A percentile compares a stretch with the other conserved stretches of the same genome.
Evolutionary conservation across 345 rosid genomes (phyloP).

Genomic region (Dovyalis caffra): DNA sequence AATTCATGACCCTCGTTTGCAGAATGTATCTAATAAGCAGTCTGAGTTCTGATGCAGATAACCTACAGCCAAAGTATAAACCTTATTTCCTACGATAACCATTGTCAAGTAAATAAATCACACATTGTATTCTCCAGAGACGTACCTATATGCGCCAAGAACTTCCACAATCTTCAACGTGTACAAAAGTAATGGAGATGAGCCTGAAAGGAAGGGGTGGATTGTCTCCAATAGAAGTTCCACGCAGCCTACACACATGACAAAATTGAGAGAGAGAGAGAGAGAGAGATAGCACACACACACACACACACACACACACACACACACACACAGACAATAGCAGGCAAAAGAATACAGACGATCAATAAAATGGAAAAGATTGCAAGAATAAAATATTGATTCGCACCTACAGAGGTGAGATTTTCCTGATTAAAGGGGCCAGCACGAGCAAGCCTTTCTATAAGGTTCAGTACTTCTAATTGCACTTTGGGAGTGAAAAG

Average conservation of each 20-base stretch:
- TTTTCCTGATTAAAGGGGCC: slow-evolving; percentile 93
- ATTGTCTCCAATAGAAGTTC: slow-evolving; percentile 90
- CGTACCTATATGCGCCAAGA: slow-evolving; percentile 94
- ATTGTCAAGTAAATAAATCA: slow-evolving; percentile 19
- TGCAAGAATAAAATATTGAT: slow-evolving; percentile 1
- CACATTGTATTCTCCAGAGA: not conserved
- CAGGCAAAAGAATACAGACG: slow-evolving; percentile 14
- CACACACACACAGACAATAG: not conserved
- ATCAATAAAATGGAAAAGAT: slow-evolving; percentile 3
- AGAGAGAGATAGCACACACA: not conserved
- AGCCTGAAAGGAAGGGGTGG: slow-evolving; percentile 79
- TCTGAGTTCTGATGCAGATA: slow-evolving; percentile 90
- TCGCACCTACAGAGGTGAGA: slow-evolving; percentile 90
- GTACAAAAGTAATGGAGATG: slow-evolving; percentile 77
- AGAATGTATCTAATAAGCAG: slow-evolving; percentile 76
- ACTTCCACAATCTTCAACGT: slow-evolving; percentile 92
- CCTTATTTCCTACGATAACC: slow-evolving; percentile 20
- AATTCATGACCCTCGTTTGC: slow-evolving; percentile 77
- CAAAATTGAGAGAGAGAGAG: not conserved
- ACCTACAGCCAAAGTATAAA: slow-evolving; percentile 54
- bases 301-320: not conserved
- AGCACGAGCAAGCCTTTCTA: slow-evolving; percentile 82
- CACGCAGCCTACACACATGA: slow-evolving; percentile 65
- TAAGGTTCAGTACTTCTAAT: slow-evolving; percentile 73
- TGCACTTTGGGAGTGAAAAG: slow-evolving; percentile 95